These are phyloP conservation scores for Trapa incisa DNA, from an alignment of 345 rosid genomes.

Conservation along the genomic window DNA sequence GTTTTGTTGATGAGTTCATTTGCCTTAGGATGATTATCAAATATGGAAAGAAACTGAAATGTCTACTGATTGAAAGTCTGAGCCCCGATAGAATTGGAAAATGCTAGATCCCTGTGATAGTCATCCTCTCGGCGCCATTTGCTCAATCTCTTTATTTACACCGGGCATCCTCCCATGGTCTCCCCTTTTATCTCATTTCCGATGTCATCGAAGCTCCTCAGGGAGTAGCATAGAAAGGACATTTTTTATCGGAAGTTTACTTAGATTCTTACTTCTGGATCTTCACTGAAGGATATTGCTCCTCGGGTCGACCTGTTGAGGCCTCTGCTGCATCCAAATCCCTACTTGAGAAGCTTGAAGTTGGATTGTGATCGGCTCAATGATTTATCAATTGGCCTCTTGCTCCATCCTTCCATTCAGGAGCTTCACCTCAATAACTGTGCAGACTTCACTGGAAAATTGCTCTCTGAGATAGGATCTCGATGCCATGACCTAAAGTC, in stretches of 20 bases:
- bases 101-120: no score
- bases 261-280: conserved; percentile 1
- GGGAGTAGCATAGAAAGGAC: neutral
- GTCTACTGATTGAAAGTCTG: no score
- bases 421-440: conserved; percentile 71
- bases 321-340: conserved; percentile 63
- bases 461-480: conserved; percentile 66
- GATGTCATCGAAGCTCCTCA: neutral
- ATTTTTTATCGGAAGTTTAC: neutral
- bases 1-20: neutral
- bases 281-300: conserved; percentile 36
- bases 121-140: no score
- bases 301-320: conserved; percentile 41
- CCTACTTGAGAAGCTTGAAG: conserved; percentile 55
- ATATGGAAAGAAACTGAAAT: neutral
- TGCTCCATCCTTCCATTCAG: conserved; percentile 47
- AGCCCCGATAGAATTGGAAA: no score
- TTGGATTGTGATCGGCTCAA: conserved; percentile 64
- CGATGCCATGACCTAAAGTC: conserved; percentile 64
- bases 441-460: conserved; percentile 54
- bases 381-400: conserved; percentile 41
- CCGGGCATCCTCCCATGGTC: no score
- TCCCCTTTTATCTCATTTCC: neutral
- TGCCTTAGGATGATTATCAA: neutral
- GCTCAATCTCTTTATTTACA: no score